Percentiles rank a stretch among this genome's conserved stretches.
phyloP scores from a whole-genome alignment of 2,329 filamentous ascomycete genomes.

The Fusarium neocosmosporiellum region DNA sequence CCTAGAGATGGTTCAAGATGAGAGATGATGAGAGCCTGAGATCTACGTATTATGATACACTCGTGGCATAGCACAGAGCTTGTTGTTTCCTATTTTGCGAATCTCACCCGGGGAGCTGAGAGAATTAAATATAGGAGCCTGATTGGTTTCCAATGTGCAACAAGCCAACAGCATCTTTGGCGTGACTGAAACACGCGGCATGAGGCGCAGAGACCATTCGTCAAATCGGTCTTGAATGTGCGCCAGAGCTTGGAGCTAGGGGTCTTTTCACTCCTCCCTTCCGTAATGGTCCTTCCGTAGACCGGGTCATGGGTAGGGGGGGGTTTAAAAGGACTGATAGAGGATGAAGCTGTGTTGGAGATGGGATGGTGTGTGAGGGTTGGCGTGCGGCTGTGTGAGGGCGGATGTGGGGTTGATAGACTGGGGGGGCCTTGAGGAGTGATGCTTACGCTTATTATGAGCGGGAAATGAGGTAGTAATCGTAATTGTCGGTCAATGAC shows the following conservation, averaged over 20 bases:
- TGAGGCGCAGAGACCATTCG: neutral
- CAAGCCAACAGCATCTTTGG: neutral
- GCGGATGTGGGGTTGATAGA: conserved; percentile 10
- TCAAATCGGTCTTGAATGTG: neutral
- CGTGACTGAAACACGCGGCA: conserved; percentile 22
- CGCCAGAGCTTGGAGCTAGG: neutral
- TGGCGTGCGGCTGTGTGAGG: conserved; percentile 27
- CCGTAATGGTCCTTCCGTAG: neutral
- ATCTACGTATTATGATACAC: neutral
- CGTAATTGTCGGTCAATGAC: neutral
- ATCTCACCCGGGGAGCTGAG: neutral
- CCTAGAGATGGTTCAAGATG: neutral
- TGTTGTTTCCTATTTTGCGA: neutral
- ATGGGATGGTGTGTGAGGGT: conserved; percentile 12
- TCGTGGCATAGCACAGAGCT: neutral
- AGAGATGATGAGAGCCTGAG: conserved; percentile 2
- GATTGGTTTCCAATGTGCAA: neutral
- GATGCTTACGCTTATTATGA: neutral
- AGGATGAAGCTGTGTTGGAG: conserved; percentile 30
- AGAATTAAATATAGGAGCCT: neutral
- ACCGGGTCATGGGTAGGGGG: conserved; percentile 20
- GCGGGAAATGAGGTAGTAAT: conserved; percentile 1
- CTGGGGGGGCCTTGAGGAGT: neutral
- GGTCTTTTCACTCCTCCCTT: neutral
- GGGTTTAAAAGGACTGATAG: too few species aligned